Evolutionary conservation across 257 asterid genomes (phyloP).

Genomic region (Verbena officinalis): DNA sequence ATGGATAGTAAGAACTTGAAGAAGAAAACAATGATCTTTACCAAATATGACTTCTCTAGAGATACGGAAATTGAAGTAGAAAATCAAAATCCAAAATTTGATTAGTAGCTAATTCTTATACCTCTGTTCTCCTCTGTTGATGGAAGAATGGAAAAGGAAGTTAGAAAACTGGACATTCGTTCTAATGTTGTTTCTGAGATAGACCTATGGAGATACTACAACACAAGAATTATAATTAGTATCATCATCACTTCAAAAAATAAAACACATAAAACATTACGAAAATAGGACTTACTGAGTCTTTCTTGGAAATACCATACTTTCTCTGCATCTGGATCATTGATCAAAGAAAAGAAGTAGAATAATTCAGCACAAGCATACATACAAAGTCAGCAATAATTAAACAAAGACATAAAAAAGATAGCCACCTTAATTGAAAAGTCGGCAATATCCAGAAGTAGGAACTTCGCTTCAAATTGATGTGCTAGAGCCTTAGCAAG

Average conservation of each 20-base stretch:
- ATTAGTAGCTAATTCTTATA: conserved; percentile 25
- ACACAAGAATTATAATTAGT: conserved; percentile 27
- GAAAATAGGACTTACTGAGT: conserved; percentile 51
- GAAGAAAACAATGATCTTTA: background rate
- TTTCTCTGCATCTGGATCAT: conserved; percentile 79
- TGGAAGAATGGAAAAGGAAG: conserved; percentile 74
- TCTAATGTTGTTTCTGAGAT: conserved; percentile 79
- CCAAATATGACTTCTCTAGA: background rate
- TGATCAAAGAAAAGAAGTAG: conserved; percentile 24
- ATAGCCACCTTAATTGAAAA: conserved; percentile 76
- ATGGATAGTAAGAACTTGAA: background rate
- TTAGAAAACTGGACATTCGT: conserved; percentile 67
- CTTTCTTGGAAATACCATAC: conserved; percentile 69
- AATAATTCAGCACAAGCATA: conserved; percentile 25
- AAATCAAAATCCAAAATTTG: background rate
- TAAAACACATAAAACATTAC: background rate
- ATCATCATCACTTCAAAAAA: conserved; percentile 1
- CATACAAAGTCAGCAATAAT: conserved; percentile 6
- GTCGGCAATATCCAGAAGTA: conserved; percentile 72
- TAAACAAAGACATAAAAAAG: conserved; percentile 24
- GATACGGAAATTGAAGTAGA: background rate
- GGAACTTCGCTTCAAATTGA: conserved; percentile 76
- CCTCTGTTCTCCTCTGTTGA: conserved; percentile 60
- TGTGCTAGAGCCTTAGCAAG: conserved; percentile 92
- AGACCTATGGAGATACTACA: conserved; percentile 69